These are phyloP conservation scores for Cnidoscolus chayamansa DNA, from an alignment of 441 rosid genomes.

Conservation along the genomic window DNA sequence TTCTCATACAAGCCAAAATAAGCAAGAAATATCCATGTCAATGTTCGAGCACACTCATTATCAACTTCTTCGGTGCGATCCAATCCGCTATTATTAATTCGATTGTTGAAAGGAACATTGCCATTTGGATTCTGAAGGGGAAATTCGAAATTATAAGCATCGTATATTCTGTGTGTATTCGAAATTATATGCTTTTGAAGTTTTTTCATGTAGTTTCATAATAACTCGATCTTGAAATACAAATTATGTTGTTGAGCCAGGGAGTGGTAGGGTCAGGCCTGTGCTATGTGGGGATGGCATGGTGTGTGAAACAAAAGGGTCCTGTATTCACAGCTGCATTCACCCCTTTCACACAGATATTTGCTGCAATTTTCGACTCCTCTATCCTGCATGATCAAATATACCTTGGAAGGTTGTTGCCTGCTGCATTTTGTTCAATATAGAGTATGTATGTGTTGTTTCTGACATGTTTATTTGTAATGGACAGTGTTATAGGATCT, in stretches of 20 bases:
- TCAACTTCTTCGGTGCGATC: slow-evolving; percentile 54
- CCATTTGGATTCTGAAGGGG: slow-evolving; percentile 48
- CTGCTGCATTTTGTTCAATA: not conserved
- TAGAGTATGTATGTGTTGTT: not conserved
- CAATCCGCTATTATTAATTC: slow-evolving; percentile 47
- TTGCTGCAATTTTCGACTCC: slow-evolving; percentile 53
- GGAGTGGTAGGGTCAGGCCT: slow-evolving; percentile 61
- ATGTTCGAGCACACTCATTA: slow-evolving; percentile 54
- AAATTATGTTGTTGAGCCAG: slow-evolving; percentile 28
- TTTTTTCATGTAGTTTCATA: not conserved
- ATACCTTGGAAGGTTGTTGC: slow-evolving; percentile 50
- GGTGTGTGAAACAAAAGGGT: slow-evolving; percentile 67
- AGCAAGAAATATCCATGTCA: slow-evolving; percentile 49
- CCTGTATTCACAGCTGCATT: slow-evolving; percentile 69
- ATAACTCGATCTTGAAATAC: not conserved
- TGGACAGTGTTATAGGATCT: slow-evolving; percentile 59
- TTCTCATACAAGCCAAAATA: slow-evolving; percentile 48
- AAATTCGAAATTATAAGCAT: slow-evolving; percentile 43
- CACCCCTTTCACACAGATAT: slow-evolving; percentile 57
- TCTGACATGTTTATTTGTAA: not conserved
- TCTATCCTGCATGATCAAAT: slow-evolving; percentile 55
- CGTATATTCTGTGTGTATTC: slow-evolving; percentile 44
- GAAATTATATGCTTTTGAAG: too few relatives aligned
- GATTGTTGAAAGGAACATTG: slow-evolving; percentile 30
- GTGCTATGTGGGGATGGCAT: slow-evolving; percentile 59